Base-by-base conservation (phyloP, 1,284 basidiomycete species). In the Singerocomus inundabilis region DNA sequence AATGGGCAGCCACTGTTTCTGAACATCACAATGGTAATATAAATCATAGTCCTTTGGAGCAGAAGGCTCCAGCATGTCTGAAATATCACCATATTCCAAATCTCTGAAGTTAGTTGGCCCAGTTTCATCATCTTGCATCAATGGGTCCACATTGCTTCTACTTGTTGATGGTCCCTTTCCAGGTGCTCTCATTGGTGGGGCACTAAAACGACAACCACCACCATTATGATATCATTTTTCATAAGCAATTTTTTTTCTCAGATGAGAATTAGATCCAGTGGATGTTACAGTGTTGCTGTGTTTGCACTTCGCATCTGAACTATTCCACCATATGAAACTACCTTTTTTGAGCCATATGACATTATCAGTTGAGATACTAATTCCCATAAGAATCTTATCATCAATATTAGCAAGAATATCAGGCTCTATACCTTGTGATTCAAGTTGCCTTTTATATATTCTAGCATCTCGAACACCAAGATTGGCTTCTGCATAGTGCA, bases 271-370 rank as follows among this genome's bases (percentile, higher is more conserved):
- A 1, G 6, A 28, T 9, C 9, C 28, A 8, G 18, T 36, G 5
- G 18, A 38, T 1, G 15, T 15, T 9, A 6, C 28, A 3, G 30
- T 39, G 30, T 9, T 3, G 6, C 36, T 34, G 7, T 3, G 1
- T 11, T 57, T 53, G 8, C 10, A 21, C 48, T 58, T 57, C 10
- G 51, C 51, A 30, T 58, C 49, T 0, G 48, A 49, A 9, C 59
- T 35, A 31, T 53, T 57, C 51, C 49, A 58, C 55, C 58, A 61
- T 4, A 15, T 26, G 3, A 24, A 28, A 40, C 51, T 48, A 13
- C 18, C 56, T 9, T 43, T 46, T 30, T 61, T 61, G 31, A 61
- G 25, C 13, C 7, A 36, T 34, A 60, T 51, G 6, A 57, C 45
- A 33, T 60, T 47, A 4, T 57, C 54, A 18, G 11, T 11, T 1